Evolutionary conservation across 1,284 basidiomycete species (phyloP).

Genomic region (Tilletiaria anomala): DNA sequence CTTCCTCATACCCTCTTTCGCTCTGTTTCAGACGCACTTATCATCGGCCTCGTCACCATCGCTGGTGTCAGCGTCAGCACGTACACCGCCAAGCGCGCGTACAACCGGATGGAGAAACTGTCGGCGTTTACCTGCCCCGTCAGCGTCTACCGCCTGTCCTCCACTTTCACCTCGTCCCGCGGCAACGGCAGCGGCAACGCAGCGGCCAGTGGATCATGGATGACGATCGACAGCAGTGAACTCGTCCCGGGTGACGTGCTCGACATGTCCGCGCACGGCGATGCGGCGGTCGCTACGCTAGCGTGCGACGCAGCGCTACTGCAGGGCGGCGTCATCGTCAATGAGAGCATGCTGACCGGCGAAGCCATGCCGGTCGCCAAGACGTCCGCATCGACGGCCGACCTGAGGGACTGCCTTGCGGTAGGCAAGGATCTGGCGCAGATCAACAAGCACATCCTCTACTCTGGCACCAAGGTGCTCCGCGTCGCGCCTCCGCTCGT

Average conservation of each 20-base stretch:
- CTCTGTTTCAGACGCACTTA: too few species aligned
- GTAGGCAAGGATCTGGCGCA: conserved; percentile 1
- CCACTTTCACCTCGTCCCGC: too few species aligned
- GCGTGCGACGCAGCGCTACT: conserved; percentile 13
- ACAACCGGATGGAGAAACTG: too few species aligned
- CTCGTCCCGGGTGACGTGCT: conserved; percentile 21
- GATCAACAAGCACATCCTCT: conserved; percentile 13
- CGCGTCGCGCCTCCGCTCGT: conserved; percentile 3
- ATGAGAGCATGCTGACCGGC: conserved; percentile 20
- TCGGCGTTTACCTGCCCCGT: too few species aligned
- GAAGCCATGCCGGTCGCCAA: conserved; percentile 16
- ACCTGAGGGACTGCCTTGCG: conserved; percentile 1
- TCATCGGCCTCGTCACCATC: too few species aligned
- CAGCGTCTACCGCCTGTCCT: too few species aligned
- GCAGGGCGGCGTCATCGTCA: conserved; percentile 13
- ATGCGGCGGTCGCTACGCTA: conserved; percentile 6
- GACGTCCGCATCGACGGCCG: conserved; percentile 1
- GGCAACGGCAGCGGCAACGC: too few species aligned
- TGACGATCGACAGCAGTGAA: conserved; percentile 7
- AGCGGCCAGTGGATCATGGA: too few species aligned
- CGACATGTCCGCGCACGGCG: conserved; percentile 3
- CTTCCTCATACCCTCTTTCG: too few species aligned
- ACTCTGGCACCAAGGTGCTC: conserved; percentile 12
- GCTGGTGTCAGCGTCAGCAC: too few species aligned
- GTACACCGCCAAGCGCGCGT: too few species aligned